Evolutionary conservation across 208 protist species (phyloP).

Genomic region (Acanthamoeba royreba): DNA sequence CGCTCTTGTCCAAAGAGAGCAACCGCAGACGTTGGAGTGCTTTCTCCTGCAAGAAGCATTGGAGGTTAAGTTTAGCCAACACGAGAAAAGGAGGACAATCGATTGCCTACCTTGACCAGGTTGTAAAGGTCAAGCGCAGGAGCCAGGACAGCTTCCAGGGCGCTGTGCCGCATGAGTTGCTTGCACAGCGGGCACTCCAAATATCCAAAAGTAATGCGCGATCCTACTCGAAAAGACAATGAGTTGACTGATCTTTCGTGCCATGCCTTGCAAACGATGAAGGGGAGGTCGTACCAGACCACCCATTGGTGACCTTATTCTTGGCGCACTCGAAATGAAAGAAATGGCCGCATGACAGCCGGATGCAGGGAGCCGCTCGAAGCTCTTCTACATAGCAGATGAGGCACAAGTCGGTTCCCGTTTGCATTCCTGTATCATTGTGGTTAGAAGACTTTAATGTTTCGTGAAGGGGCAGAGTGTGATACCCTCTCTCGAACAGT

Average conservation of each 20-base stretch:
- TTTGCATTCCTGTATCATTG: constrained; percentile 25
- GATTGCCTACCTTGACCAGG: neutral
- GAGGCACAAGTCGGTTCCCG: constrained; percentile 67
- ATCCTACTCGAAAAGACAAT: neutral
- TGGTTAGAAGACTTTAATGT: neutral
- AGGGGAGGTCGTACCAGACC: constrained; percentile 52
- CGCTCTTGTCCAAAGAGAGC: neutral
- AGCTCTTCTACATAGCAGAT: constrained; percentile 74
- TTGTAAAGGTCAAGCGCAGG: neutral
- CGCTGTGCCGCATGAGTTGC: constrained; percentile 45
- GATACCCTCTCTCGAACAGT: neutral
- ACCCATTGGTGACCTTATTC: constrained; percentile 51
- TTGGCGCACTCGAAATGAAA: constrained; percentile 69
- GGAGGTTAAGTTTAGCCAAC: neutral
- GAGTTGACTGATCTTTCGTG: neutral
- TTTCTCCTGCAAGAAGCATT: neutral
- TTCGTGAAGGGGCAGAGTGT: neutral
- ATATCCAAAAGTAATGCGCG: constrained; percentile 71
- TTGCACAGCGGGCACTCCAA: constrained; percentile 77
- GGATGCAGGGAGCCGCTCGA: constrained; percentile 64
- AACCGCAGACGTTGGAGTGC: constrained; percentile 26
- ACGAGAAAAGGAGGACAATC: constrained; percentile 16
- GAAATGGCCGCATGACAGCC: constrained; percentile 73
- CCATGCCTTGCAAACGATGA: neutral
- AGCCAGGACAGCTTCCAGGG: constrained; percentile 43